Evolutionary conservation across 2,329 filamentous ascomycete species (phyloP).

Genomic region (Fusarium heterosporum): DNA sequence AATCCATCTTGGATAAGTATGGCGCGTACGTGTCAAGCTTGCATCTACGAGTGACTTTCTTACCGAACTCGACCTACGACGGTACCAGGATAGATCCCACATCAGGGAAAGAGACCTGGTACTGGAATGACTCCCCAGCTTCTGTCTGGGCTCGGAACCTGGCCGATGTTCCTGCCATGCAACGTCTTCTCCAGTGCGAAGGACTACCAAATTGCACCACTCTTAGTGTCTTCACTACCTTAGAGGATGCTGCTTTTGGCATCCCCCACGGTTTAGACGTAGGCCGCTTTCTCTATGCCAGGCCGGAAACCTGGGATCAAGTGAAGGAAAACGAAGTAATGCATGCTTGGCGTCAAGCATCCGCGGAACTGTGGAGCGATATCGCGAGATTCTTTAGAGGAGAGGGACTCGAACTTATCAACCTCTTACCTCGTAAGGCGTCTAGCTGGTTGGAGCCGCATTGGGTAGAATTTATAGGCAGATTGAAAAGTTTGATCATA

Average conservation of each 20-base stretch:
- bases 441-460: slow-evolving; percentile 6
- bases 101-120: neutral
- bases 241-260: neutral
- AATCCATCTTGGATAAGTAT: neutral
- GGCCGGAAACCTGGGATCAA: neutral
- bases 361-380: slow-evolving; percentile 15
- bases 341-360: slow-evolving; percentile 14
- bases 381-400: neutral
- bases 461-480: slow-evolving; percentile 2
- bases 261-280: slow-evolving; percentile 2
- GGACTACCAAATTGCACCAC: neutral
- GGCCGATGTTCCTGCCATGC: neutral
- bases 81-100: neutral
- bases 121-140: neutral
- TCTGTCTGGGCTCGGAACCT: slow-evolving; percentile 18
- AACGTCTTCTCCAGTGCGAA: slow-evolving; percentile 8
- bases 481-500: neutral
- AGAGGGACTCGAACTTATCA: neutral
- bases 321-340: slow-evolving; percentile 3
- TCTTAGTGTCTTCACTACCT: slow-evolving; percentile 1
- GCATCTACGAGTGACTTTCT: slow-evolving; percentile 3
- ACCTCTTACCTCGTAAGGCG: slow-evolving; percentile 12
- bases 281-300: slow-evolving; percentile 1
- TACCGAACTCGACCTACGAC: neutral
- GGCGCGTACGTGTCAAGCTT: neutral